Evolutionary conservation across 345 rosid species (phyloP).

Genomic region (Erysimum cheiranthoides): DNA sequence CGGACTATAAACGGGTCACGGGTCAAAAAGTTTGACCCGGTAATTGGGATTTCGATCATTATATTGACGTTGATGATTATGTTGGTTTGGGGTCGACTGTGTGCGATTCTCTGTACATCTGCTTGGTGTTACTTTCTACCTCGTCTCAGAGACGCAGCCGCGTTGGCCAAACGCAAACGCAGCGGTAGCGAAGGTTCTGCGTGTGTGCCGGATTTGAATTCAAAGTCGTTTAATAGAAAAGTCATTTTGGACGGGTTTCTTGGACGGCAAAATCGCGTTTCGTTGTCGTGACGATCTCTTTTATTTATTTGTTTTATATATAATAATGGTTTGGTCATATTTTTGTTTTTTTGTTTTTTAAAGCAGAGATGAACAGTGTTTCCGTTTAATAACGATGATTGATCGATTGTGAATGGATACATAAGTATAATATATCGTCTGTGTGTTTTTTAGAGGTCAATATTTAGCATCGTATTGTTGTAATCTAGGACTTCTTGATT

Average conservation of each 20-base stretch:
- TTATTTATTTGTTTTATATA: neutral
- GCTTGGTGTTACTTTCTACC: constrained; percentile 65
- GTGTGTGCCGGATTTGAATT: constrained; percentile 44
- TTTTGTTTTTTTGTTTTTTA: neutral
- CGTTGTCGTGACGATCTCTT: constrained; percentile 6
- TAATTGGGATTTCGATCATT: constrained; percentile 62
- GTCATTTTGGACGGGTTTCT: constrained; percentile 82
- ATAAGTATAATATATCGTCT: neutral
- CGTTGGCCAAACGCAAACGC: constrained; percentile 40
- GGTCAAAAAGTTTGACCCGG: constrained; percentile 46
- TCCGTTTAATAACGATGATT: constrained; percentile 33
- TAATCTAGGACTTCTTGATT: neutral
- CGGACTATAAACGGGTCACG: constrained; percentile 44
- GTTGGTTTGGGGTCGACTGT: constrained; percentile 66
- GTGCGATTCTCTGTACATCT: constrained; percentile 69
- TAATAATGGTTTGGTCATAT: constrained; percentile 28
- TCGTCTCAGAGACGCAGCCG: constrained; percentile 39
- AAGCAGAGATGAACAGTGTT: neutral
- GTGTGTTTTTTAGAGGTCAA: constrained; percentile 2
- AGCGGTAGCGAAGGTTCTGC: neutral
- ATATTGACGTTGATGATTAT: constrained; percentile 58
- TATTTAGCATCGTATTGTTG: constrained; percentile 10
- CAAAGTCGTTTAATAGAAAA: constrained; percentile 61
- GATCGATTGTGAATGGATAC: constrained; percentile 36
- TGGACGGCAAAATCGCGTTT: constrained; percentile 55